Percentiles rank a stretch among this genome's conserved stretches.
These are phyloP conservation scores for Piper betle DNA, from an alignment of 164 flowering plant genomes.

Conservation along the genomic window DNA sequence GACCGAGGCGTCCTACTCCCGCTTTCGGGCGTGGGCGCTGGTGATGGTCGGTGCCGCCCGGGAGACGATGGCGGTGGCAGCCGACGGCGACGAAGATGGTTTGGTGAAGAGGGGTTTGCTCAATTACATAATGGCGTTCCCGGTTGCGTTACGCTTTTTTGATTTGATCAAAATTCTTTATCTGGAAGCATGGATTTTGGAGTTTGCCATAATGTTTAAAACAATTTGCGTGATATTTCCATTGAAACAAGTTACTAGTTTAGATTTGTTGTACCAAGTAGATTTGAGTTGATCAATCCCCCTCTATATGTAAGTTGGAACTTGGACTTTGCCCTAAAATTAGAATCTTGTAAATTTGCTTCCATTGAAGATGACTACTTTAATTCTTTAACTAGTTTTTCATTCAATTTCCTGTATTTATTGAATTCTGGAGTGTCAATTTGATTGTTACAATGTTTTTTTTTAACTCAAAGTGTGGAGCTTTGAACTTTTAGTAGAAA, in stretches of 20 bases:
- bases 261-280: no score
- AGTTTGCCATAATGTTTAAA: background rate
- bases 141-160: no score
- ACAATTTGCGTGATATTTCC: no score
- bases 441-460: no score
- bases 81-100: conserved; percentile 23
- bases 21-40: conserved; percentile 82
- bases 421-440: no score
- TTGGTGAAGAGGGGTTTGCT: conserved; percentile 41
- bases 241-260: background rate
- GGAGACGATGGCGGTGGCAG: conserved; percentile 37
- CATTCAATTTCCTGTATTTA: no score
- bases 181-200: background rate
- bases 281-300: no score
- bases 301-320: background rate
- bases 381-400: background rate
- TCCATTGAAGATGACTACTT: background rate
- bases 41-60: conserved; percentile 58
- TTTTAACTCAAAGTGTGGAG: no score
- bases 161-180: background rate
- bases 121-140: conserved; percentile 79
- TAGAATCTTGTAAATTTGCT: no score
- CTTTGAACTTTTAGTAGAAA: no score
- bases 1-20: conserved; percentile 89
- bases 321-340: no score